Base-by-base conservation (phyloP, 495 filamentous ascomycete species). In the Tuber indicum region DNA sequence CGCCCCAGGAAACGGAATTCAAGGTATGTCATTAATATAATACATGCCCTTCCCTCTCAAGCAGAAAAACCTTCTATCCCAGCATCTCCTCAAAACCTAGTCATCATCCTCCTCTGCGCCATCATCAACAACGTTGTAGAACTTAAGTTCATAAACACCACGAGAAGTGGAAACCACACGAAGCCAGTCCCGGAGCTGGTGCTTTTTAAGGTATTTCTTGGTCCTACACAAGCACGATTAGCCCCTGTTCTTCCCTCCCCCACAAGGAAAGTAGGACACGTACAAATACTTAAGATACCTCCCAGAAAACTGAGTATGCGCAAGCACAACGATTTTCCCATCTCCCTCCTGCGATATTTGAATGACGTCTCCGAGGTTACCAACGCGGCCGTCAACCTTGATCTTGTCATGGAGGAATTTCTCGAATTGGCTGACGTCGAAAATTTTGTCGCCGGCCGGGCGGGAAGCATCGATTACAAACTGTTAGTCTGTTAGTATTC, bases 141-240 rank as follows among this genome's bases (percentile, higher is more conserved):
- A 99, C 87, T 95, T 92, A 86, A 99, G 92, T 89, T 97, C 94
- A 88, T 98, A 99, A 79, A 97, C 94, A 84, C 95, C 95, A 89
- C 93, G 93, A 86, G 92, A 92, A 84, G 94, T 98, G 75, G 94
- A 94, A 85, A 99, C 96, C 81, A 99, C 96, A 82, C 96, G 94
- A 85, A 99, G 91, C 96, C 96, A 99, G 89, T 99, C 96, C 87
- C 96, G 92, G 86, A 99, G 91, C 89, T 98, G 94, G 90, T 97
- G 93, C 92, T 99, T 99, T 93, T 99, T 99, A 86, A 99, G 92
- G 91, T 96, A 99, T 89, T 98, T 99, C 93, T 99, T 99, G 86
- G 96, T 99, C 86, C 94, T 97, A 82, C 76, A 42, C 42, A 80
- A 74, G 44, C 43, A 73, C 32, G 17, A 76, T 58, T 70, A 73